Percentiles rank a stretch among this genome's conserved stretches.
These are phyloP conservation scores for Seiridium cupressi DNA, from an alignment of 2,329 filamentous ascomycete species.

Conservation along the genomic window DNA sequence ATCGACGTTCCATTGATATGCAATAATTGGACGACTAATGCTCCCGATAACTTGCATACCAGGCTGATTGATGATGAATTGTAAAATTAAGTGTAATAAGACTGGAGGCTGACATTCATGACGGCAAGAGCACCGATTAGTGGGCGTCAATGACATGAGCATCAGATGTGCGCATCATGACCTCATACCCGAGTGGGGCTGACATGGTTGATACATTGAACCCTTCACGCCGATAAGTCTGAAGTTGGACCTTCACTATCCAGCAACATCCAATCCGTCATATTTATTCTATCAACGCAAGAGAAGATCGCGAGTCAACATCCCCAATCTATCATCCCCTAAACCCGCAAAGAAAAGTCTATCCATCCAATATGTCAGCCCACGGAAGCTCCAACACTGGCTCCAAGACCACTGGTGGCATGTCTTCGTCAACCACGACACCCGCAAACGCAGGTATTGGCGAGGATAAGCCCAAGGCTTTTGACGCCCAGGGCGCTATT, in stretches of 20 bases:
- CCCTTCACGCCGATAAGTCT: no score
- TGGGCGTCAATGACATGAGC: slow-evolving; percentile 1
- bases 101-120: background rate
- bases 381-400: slow-evolving; percentile 29
- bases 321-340: background rate
- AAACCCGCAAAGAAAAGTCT: background rate
- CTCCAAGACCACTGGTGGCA: slow-evolving; percentile 25
- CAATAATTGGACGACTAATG: no score
- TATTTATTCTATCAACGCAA: background rate
- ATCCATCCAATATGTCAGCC: slow-evolving; percentile 22
- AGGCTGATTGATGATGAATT: background rate
- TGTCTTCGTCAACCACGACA: slow-evolving; percentile 23
- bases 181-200: background rate
- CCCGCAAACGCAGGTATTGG: slow-evolving; percentile 28
- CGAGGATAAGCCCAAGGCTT: slow-evolving; percentile 33
- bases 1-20: no score
- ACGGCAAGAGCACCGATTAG: background rate
- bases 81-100: background rate
- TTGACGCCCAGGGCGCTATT: slow-evolving; percentile 49
- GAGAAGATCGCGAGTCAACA: background rate
- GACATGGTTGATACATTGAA: no score
- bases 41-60: background rate
- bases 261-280: background rate
- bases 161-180: slow-evolving; percentile 8
- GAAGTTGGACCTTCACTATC: no score